phyloP scores from a whole-genome alignment of 176 grass and related monocot species.

The Otatea glauca region DNA sequence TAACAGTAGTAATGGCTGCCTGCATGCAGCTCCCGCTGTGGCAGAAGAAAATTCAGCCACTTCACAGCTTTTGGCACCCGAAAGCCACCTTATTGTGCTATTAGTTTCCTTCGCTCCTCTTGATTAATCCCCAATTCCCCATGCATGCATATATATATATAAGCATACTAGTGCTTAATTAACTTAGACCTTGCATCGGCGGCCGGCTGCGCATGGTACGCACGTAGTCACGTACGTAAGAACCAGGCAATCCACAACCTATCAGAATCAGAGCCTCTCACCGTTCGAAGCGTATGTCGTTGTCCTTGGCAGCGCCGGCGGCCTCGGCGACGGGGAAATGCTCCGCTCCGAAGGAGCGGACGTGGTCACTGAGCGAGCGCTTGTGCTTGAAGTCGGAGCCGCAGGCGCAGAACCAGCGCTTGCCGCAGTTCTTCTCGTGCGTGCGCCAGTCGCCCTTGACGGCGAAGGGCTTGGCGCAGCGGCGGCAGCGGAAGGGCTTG shows the following conservation, averaged over 20 bases:
- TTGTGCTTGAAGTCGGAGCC: slow-evolving; percentile 99
- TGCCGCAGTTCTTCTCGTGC: slow-evolving; percentile 99
- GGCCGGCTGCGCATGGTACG: neutral
- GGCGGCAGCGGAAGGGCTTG: slow-evolving; percentile 86
- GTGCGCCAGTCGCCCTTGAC: slow-evolving; percentile 99
- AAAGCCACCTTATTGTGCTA: slow-evolving; percentile 36
- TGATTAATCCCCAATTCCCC: neutral
- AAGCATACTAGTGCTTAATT: neutral
- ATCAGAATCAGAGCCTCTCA: slow-evolving; percentile 19
- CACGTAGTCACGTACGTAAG: neutral
- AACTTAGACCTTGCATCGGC: neutral
- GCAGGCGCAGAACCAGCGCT: slow-evolving; percentile 88
- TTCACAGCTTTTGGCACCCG: slow-evolving; percentile 59
- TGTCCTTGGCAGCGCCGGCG: slow-evolving; percentile 20
- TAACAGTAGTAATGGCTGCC: neutral
- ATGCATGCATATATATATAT: neutral
- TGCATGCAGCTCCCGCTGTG: slow-evolving; percentile 7
- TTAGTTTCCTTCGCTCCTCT: neutral
- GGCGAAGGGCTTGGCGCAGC: slow-evolving; percentile 92
- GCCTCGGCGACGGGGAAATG: slow-evolving; percentile 51
- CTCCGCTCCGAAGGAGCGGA: slow-evolving; percentile 72
- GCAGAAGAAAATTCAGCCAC: slow-evolving; percentile 94
- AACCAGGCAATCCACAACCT: neutral
- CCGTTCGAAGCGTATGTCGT: slow-evolving; percentile 62
- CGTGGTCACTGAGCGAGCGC: slow-evolving; percentile 90